Base-by-base conservation (phyloP, 106 monocot species). In the Dendrobium nobile region DNA sequence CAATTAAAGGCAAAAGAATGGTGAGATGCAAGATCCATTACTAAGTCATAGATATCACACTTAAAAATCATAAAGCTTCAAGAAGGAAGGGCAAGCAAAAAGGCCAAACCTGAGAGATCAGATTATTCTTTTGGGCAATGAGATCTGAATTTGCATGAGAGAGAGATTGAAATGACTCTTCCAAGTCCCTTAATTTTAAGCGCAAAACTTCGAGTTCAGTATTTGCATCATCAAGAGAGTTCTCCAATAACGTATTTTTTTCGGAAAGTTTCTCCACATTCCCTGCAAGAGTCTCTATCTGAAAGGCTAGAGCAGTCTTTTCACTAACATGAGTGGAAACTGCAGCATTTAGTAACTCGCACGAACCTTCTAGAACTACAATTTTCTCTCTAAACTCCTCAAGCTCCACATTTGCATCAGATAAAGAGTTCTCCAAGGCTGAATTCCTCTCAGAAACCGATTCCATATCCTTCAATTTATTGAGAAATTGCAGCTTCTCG, bases 331-430 rank as follows among this genome's bases (percentile, higher is more conserved):
- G 83, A 18, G 74, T 70, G 11, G 83, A 81, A 79, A 82, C 47
- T 51, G 81, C 83, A 48, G 64, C 64, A 37, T 47, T 27, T 8
- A 87, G 77, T 54, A 79, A 73, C 48, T 77, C 22, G 37, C 43
- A 64, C 9, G 81, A 83, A 81, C 75, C 73, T 76, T 90, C 79
- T 55, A 87, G 27, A 43, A 56, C 41, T 33, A 42, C 77, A 17
- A 82, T 64, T 78, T 82, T 84, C 55, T 85, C 77, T 79, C 84
- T 87, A 28, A 85, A 67, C 58, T 47, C 74, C 56, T 84, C 84
- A 44, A 87, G 78, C 79, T 90, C 90, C n/a, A 37, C 75, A 78
- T 81, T 85, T 83, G 85, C 83, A 84, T 82, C 83, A 75, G 81
- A 83, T 17, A 87, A 82, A 74, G 87, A 90, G 41, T 79, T 74